A percentile compares a stretch with the other conserved stretches of the same genome.
Evolutionary conservation across 2,329 filamentous ascomycete genomes (phyloP).

Genomic region (Phaeosphaeriaceae sp.): DNA sequence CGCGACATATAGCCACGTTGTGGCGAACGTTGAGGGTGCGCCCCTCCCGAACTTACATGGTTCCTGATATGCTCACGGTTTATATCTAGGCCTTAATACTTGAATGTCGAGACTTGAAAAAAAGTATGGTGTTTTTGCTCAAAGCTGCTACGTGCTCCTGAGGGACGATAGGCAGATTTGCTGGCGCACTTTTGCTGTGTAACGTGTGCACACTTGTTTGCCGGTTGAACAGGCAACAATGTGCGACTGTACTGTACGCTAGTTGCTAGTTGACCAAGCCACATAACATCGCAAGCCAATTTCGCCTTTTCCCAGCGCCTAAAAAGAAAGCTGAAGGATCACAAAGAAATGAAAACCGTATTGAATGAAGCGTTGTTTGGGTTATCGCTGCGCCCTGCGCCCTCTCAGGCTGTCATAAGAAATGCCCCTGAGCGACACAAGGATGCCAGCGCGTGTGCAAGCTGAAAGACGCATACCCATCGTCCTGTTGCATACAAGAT

Average conservation of each 20-base stretch:
- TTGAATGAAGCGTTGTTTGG: no score
- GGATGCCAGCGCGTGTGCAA: no score
- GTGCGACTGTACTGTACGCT: not conserved
- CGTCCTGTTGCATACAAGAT: no score
- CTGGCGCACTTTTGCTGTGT: not conserved
- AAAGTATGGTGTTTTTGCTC: not conserved
- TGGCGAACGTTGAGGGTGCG: slow-evolving; percentile 1
- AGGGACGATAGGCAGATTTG: slow-evolving; percentile 1
- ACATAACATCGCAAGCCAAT: not conserved
- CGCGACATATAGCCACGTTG: not conserved
- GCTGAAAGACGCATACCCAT: no score
- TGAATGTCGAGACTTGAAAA: not conserved
- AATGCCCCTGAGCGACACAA: no score
- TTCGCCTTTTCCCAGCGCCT: not conserved
- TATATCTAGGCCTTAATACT: not conserved
- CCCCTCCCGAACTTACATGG: slow-evolving; percentile 1
- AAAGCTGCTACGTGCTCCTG: not conserved
- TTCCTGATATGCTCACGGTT: no score
- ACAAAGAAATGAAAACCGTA: no score
- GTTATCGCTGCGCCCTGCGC: no score
- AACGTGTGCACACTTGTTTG: not conserved
- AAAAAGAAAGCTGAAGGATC: not conserved
- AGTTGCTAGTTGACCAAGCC: not conserved
- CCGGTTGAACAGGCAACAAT: not conserved
- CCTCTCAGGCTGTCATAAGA: no score